These are phyloP conservation scores for Plasmodium fragile DNA, from an alignment of 169 alveolate species.

Conservation along the genomic window DNA sequence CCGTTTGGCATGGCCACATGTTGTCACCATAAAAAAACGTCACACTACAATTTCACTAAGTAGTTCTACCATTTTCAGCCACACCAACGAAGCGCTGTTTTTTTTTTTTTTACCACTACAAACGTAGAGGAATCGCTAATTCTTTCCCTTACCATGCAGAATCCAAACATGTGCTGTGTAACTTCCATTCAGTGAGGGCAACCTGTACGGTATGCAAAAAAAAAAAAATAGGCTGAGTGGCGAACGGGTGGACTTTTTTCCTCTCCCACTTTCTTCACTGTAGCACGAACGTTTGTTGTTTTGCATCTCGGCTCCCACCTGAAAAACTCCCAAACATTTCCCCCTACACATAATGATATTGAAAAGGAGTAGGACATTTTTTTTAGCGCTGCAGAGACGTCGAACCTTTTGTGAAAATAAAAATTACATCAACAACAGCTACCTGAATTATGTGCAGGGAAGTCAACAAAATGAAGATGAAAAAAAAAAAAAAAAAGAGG, in stretches of 20 bases:
- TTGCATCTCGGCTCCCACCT: not conserved
- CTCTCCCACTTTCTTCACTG: not conserved
- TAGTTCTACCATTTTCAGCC: not conserved
- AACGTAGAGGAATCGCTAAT: not conserved
- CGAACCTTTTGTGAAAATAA: slow-evolving; percentile 27
- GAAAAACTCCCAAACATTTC: not conserved
- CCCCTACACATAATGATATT: slow-evolving; percentile 23
- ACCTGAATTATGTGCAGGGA: slow-evolving; percentile 44
- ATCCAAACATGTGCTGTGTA: not conserved
- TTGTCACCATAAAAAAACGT: not conserved
- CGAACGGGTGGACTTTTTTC: not conserved
- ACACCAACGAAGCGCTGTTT: not conserved
- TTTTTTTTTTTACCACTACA: not conserved
- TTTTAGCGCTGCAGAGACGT: slow-evolving; percentile 1
- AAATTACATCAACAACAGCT: slow-evolving; percentile 49
- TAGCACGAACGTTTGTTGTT: not conserved
- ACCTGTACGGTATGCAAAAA: not conserved
- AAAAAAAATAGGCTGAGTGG: not conserved
- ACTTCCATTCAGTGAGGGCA: not conserved
- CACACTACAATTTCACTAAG: not conserved
- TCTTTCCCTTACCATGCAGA: not conserved
- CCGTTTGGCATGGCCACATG: not conserved
- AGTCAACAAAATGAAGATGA: slow-evolving; percentile 13
- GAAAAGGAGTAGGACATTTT: slow-evolving; percentile 27
- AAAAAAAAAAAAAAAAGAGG: not conserved